A percentile compares a stretch with the other conserved stretches of the same genome.
Evolutionary conservation across 768 basidiomycete genomes (phyloP).

Genomic region (Termitomyces bulborhizus): DNA sequence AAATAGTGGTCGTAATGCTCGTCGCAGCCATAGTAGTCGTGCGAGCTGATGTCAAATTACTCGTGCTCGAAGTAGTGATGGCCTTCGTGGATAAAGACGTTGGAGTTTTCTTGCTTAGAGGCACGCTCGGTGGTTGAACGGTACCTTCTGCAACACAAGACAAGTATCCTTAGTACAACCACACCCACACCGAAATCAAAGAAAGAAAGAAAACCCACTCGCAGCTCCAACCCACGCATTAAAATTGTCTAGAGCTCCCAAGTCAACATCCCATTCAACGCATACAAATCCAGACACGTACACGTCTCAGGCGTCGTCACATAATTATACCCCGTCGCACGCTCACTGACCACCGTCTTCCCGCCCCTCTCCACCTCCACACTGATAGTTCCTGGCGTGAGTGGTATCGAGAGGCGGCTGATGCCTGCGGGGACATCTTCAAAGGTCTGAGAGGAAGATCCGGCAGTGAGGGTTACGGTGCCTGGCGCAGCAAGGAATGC

Average conservation of each 20-base stretch:
- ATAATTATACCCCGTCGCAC: conserved; percentile 39
- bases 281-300: conserved; percentile 15
- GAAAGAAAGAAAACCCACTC: conserved; percentile 17
- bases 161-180: not conserved
- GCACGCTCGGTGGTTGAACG: not conserved
- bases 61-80: not conserved
- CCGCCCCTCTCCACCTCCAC: conserved; percentile 50
- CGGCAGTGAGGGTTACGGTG: conserved; percentile 44
- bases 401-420: conserved; percentile 53
- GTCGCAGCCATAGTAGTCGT: not conserved
- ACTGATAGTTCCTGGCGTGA: conserved; percentile 49
- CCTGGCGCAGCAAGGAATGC: conserved; percentile 50
- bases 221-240: conserved; percentile 56
- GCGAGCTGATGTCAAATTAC: not conserved
- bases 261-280: not conserved
- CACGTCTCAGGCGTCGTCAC: conserved; percentile 28
- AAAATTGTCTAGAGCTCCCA: conserved; percentile 42
- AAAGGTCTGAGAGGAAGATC: conserved; percentile 32
- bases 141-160: not conserved
- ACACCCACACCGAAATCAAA: not conserved
- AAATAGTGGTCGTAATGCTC: conserved; percentile 1
- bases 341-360: conserved; percentile 41
- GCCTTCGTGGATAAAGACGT: not conserved
- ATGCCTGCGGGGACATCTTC: conserved; percentile 43
- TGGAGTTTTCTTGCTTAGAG: not conserved